Base-by-base conservation (phyloP, 73 alveolate genomes). In the Paraurostyla sp. region DNA sequence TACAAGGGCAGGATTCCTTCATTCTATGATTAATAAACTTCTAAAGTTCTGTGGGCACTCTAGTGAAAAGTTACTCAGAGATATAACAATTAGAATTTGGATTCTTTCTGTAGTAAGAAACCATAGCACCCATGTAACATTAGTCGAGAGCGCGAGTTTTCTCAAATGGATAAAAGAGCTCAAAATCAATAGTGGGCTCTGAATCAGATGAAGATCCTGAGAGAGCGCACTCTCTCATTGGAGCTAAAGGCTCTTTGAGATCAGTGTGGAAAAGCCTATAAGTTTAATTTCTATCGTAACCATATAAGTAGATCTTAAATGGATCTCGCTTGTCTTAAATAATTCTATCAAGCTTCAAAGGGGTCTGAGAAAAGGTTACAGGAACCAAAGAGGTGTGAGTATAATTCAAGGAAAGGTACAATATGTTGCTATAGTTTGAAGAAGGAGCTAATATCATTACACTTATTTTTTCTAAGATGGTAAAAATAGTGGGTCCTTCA, bases 81-180 rank as follows among this genome's bases (percentile, higher is more conserved):
- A 65, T 9, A 30, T 65, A 65, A 40, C 82, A 65, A 38, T 65
- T 65, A 7, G 60, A 38, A 40, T 32, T 6, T 6, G 82, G 56
- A 1, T 65, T 65, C 58, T 65, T 65, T 6, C 82, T 32, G 56
- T 38, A 65, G 25, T 65, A 65, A 16, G 82, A 65, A 65, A 38
- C 16, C 25, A 38, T 65, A 4, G 82, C 82, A 3, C 82, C 82
- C 82, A 65, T 65, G 41, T 65, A 65, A 36, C 82, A 65, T 38
- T 65, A 65, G 41, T 56, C 41, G 58, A 38, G 82, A 6, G 18
- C 13, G 41, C 35, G 1, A 38, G 35, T 32, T 38, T 15, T 22
- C 35, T 65, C 82, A 38, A 38, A 58, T 2, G 82, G 82, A 9
- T 65, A 40, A 38, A 65, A 65, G 15, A 65, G 6, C 58, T 65